A percentile compares a stretch with the other conserved stretches of the same genome.
These are phyloP conservation scores for Hericium erinaceus DNA, from an alignment of 768 basidiomycete genomes.

Conservation along the genomic window DNA sequence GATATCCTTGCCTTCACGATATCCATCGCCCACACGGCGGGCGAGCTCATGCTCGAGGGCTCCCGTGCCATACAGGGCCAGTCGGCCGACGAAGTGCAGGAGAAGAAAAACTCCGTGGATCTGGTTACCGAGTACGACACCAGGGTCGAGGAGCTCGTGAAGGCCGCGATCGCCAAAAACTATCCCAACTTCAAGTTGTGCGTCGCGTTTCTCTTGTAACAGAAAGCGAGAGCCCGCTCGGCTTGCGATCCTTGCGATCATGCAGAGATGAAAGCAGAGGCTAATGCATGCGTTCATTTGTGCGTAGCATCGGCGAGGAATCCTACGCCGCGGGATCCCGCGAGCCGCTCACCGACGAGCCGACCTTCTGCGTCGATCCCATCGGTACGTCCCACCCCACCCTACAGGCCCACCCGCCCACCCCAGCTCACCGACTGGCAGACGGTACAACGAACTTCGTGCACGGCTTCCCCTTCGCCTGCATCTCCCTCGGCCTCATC, in stretches of 20 bases:
- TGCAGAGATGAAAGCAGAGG: background rate
- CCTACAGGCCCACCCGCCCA: background rate
- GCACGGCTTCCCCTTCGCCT: constrained; percentile 79
- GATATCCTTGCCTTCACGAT: constrained; percentile 60
- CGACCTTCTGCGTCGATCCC: constrained; percentile 95
- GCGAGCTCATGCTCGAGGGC: constrained; percentile 67
- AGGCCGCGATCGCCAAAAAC: constrained; percentile 46
- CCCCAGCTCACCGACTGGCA: constrained; percentile 17
- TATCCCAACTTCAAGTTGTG: constrained; percentile 83
- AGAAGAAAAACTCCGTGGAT: constrained; percentile 93
- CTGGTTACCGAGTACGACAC: constrained; percentile 94
- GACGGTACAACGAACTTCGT: constrained; percentile 88
- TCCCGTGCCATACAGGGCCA: constrained; percentile 60
- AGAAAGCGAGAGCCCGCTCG: background rate
- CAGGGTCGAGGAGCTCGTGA: constrained; percentile 80
- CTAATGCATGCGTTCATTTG: background rate
- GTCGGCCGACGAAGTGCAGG: constrained; percentile 45
- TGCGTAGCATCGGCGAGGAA: constrained; percentile 84
- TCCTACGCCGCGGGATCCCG: constrained; percentile 72
- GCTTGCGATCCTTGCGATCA: background rate
- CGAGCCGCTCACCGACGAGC: constrained; percentile 68
- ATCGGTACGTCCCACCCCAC: constrained; percentile 47
- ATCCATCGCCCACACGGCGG: constrained; percentile 65
- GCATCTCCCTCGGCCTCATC: constrained; percentile 87
- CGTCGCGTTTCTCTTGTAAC: constrained; percentile 18